Evolutionary conservation across 192 early-diverging fungal genomes (phyloP), one percentile per base, ranked within the genome.

Genomic region (Backusella parvicylindrica): DNA sequence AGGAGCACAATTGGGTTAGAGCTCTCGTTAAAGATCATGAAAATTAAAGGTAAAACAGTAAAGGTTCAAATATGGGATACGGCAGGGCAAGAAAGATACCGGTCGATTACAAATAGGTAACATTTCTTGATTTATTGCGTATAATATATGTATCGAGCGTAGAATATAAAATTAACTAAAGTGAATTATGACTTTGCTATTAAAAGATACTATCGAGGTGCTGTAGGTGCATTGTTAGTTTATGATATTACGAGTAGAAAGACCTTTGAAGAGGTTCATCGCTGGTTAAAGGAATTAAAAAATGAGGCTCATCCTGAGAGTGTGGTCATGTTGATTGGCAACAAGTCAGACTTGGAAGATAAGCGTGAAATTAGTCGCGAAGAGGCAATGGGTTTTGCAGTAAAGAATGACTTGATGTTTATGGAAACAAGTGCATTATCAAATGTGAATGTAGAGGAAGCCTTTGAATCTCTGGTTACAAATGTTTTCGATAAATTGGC

Each of bases 81-180:
- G 12, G 95, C 95, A 36, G 95, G 95, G 12, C 95, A 97, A 84
- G 95, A 97, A 81, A 82, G 95, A 38, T 97, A 94, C 79, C 93
- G 94, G 64, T 77, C 81, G 6, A 78, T 95, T 90, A 63, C 87
- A 90, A 65, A 12, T 91, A 53, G 71, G 71, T 72, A 63, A 40
- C 15, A 40, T 50, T 35, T n/a, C 7, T 31, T 35, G 26, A 47
- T 23, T 30, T 43, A 70, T 43, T 47, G 3, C 18, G 18, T 9
- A 40, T 68, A 7, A 3, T 8, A 41, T 41, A n/a, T 38, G n/a
- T n/a, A n/a, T 65, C 7, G 26, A 23, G 26, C 15, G n/a, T 2
- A 66, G 64, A 66, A 23, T 12, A 60, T 60, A 60, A 60, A 56
- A 60, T 60, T 66, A 66, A 35, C 15, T 28, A 60, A 60, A 60